These are phyloP conservation scores for Alternaria hordeiaustralica DNA, from an alignment of 2,329 filamentous ascomycete genomes.

Conservation along the genomic window DNA sequence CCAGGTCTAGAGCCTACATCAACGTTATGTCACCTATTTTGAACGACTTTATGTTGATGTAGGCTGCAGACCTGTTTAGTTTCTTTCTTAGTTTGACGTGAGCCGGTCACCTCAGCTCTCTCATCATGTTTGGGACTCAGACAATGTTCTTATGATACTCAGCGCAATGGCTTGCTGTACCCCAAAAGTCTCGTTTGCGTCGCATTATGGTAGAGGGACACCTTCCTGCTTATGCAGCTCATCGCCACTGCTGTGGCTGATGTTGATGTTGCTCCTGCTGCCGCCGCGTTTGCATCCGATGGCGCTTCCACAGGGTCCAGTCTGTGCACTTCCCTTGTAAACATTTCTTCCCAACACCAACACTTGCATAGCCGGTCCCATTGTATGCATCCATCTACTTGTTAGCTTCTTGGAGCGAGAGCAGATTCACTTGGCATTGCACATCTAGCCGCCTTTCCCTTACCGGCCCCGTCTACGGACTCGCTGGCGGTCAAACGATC, in stretches of 20 bases:
- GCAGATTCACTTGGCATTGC: constrained; percentile 32
- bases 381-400: constrained; percentile 43
- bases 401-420: constrained; percentile 43
- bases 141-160: constrained; percentile 6
- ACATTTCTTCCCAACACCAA: constrained; percentile 11
- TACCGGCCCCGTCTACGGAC: constrained; percentile 31
- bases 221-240: constrained; percentile 18
- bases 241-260: constrained; percentile 14
- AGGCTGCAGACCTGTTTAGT: neutral
- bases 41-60: neutral
- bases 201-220: neutral
- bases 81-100: neutral
- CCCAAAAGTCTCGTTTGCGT: neutral
- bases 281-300: constrained; percentile 27
- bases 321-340: constrained; percentile 25
- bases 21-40: neutral
- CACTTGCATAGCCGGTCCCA: constrained; percentile 22
- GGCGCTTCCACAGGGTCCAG: constrained; percentile 16
- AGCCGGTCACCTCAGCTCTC: constrained; percentile 17
- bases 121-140: constrained; percentile 10
- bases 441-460: constrained; percentile 38
- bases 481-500: constrained; percentile 19
- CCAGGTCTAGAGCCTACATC: neutral
- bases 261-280: constrained; percentile 29
- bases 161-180: constrained; percentile 13